Evolutionary conservation across 2,329 filamentous ascomycete genomes (phyloP).

Genomic region (Pseudogymnoascus sp.): DNA sequence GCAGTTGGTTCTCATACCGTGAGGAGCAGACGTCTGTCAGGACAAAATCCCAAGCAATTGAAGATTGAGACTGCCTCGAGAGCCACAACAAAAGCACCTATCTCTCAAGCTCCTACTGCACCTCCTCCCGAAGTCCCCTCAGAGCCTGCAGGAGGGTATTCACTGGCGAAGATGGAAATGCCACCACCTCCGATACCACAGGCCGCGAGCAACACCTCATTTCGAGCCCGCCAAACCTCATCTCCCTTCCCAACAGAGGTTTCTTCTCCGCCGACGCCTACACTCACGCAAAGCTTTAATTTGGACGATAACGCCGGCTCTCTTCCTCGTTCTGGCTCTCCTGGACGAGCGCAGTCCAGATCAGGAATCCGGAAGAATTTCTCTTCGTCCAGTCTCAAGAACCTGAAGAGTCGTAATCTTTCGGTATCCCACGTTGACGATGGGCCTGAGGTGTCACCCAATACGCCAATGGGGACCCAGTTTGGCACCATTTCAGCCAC

Average conservation of each 20-base stretch:
- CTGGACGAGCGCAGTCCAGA: slow-evolving; percentile 40
- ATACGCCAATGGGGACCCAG: slow-evolving; percentile 65
- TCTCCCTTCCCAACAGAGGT: slow-evolving; percentile 24
- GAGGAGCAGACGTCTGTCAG: slow-evolving; percentile 70
- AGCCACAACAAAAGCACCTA: slow-evolving; percentile 11
- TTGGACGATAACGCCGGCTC: slow-evolving; percentile 31
- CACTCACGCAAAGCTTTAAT: slow-evolving; percentile 23
- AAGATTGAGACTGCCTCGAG: slow-evolving; percentile 71
- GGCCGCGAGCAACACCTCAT: slow-evolving; percentile 14
- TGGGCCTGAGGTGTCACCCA: slow-evolving; percentile 57
- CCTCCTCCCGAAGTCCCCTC: not conserved
- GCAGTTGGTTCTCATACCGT: slow-evolving; percentile 41
- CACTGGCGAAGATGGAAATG: slow-evolving; percentile 22
- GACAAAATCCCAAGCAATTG: slow-evolving; percentile 71
- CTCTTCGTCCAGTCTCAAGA: slow-evolving; percentile 63
- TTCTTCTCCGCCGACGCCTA: slow-evolving; percentile 26
- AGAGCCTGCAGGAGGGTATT: slow-evolving; percentile 9
- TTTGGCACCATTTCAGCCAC: slow-evolving; percentile 41
- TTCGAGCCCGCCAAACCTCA: slow-evolving; percentile 20
- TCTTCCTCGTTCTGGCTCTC: slow-evolving; percentile 44
- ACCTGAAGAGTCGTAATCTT: slow-evolving; percentile 67
- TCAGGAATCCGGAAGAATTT: slow-evolving; percentile 55
- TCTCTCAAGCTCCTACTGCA: not conserved
- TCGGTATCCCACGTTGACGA: slow-evolving; percentile 58
- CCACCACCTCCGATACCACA: slow-evolving; percentile 18